Conservation (phyloP, 2,329 filamentous ascomycete species). For the Cercospora sp. region DNA sequence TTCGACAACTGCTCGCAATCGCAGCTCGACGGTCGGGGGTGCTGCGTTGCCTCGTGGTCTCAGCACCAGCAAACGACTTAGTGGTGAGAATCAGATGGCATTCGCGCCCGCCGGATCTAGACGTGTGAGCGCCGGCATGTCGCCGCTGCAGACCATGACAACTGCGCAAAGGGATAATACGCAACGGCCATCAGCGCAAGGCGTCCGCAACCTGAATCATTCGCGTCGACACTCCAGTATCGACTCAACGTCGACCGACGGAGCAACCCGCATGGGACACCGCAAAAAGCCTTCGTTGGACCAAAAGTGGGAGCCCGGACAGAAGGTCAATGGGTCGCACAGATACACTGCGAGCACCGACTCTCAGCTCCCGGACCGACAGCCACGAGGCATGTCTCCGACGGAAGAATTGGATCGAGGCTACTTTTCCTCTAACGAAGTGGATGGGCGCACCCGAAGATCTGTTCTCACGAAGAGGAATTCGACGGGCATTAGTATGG, state of each 20-base stretch:
- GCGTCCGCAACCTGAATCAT: slow-evolving; percentile 63
- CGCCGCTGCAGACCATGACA: slow-evolving; percentile 36
- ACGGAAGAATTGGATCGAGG: slow-evolving; percentile 72
- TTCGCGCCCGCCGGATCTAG: slow-evolving; percentile 27
- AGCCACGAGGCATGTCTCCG: slow-evolving; percentile 36
- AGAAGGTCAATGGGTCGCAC: slow-evolving; percentile 26
- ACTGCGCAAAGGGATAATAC: slow-evolving; percentile 38
- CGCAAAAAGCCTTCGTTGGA: slow-evolving; percentile 61
- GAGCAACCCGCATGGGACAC: slow-evolving; percentile 43
- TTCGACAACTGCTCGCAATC: slow-evolving; percentile 42
- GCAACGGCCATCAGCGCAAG: slow-evolving; percentile 39
- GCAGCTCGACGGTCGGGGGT: slow-evolving; percentile 46
- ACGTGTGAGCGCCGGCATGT: slow-evolving; percentile 33
- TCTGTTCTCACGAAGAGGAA: slow-evolving; percentile 74
- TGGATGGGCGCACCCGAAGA: slow-evolving; percentile 51
- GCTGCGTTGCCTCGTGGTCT: slow-evolving; percentile 24
- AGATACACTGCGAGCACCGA: slow-evolving; percentile 31
- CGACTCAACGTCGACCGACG: slow-evolving; percentile 58
- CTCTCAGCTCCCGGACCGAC: slow-evolving; percentile 27
- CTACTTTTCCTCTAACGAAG: slow-evolving; percentile 89
- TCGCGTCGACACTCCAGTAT: slow-evolving; percentile 85
- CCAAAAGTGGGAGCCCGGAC: slow-evolving; percentile 51
- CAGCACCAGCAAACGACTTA: slow-evolving; percentile 24
- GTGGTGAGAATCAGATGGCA: slow-evolving; percentile 19
- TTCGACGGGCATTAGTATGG: slow-evolving; percentile 35